Evolutionary conservation across 495 filamentous ascomycete species (phyloP).

Genomic region (Xylaria scruposa): DNA sequence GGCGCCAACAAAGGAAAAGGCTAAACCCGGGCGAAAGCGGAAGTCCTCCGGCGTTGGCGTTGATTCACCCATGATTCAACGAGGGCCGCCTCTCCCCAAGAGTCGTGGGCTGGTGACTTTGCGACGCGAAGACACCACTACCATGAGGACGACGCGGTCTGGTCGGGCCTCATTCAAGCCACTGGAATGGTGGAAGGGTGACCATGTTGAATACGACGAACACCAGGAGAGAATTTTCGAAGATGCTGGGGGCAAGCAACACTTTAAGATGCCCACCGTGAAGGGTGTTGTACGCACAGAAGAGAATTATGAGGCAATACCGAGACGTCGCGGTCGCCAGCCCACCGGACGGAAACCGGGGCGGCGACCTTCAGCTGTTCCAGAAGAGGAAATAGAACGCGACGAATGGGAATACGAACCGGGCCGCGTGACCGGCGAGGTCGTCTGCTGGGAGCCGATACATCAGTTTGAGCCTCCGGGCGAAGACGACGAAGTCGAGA

Average conservation of each 20-base stretch:
- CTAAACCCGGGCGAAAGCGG: slow-evolving; percentile 46
- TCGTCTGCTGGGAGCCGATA: slow-evolving; percentile 54
- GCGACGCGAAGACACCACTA: slow-evolving; percentile 67
- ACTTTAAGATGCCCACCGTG: slow-evolving; percentile 68
- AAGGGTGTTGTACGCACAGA: slow-evolving; percentile 79
- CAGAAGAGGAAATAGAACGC: slow-evolving; percentile 48
- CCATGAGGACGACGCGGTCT: slow-evolving; percentile 57
- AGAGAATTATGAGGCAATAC: slow-evolving; percentile 46
- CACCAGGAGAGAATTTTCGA: slow-evolving; percentile 57
- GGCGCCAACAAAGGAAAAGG: slow-evolving; percentile 37
- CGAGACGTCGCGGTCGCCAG: slow-evolving; percentile 36
- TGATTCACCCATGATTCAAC: slow-evolving; percentile 51
- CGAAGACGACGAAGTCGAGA: slow-evolving; percentile 55
- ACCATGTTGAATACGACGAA: slow-evolving; percentile 71
- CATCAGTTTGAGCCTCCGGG: slow-evolving; percentile 48
- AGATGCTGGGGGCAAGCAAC: slow-evolving; percentile 41
- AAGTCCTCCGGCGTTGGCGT: slow-evolving; percentile 47
- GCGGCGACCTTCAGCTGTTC: slow-evolving; percentile 20
- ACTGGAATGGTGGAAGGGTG: slow-evolving; percentile 86
- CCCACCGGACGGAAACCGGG: slow-evolving; percentile 34
- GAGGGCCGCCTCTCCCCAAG: slow-evolving; percentile 60
- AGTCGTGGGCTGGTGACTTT: slow-evolving; percentile 72
- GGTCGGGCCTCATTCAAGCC: slow-evolving; percentile 70
- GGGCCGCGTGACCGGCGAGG: slow-evolving; percentile 54
- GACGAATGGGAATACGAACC: slow-evolving; percentile 59